phyloP scores from a whole-genome alignment of 2,329 filamentous ascomycete species.

The Colletotrichum musicola region DNA sequence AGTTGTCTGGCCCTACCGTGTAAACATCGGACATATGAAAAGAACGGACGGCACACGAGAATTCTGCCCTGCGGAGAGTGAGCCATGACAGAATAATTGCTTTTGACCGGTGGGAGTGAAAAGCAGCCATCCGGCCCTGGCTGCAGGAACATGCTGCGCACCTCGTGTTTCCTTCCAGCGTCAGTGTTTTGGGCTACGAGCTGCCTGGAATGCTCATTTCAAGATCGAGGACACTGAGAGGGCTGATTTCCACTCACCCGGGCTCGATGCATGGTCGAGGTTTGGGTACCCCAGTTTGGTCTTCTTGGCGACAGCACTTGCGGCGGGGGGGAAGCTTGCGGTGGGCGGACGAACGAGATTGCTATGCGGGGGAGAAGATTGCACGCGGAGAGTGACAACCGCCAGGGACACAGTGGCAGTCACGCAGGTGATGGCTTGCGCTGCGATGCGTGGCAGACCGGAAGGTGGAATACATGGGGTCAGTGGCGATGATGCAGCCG shows the following conservation, averaged over 20 bases:
- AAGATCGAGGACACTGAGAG: neutral
- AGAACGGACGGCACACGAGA: too few species aligned
- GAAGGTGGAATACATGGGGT: too few species aligned
- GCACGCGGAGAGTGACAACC: constrained; percentile 23
- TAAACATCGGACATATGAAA: too few species aligned
- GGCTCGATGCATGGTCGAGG: constrained; percentile 12
- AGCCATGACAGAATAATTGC: too few species aligned
- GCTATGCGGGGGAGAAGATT: constrained; percentile 33
- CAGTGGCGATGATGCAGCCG: too few species aligned
- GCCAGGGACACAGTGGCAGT: neutral
- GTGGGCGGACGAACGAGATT: constrained; percentile 22
- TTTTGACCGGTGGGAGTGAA: too few species aligned
- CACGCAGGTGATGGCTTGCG: neutral
- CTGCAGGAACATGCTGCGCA: too few species aligned
- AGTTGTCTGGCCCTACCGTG: too few species aligned
- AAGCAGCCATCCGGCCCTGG: too few species aligned
- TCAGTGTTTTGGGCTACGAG: neutral
- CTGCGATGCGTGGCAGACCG: too few species aligned
- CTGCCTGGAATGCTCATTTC: constrained; percentile 1
- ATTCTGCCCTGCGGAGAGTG: too few species aligned
- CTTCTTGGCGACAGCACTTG: constrained; percentile 26
- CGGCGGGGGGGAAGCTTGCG: constrained; percentile 3
- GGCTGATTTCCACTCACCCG: constrained; percentile 21
- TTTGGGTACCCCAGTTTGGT: constrained; percentile 18
- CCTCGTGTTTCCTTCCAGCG: neutral